Evolutionary conservation across 129 eudicot genomes (phyloP), one percentile per base, ranked within the genome.

Genomic region (Flaveria trinervia): DNA sequence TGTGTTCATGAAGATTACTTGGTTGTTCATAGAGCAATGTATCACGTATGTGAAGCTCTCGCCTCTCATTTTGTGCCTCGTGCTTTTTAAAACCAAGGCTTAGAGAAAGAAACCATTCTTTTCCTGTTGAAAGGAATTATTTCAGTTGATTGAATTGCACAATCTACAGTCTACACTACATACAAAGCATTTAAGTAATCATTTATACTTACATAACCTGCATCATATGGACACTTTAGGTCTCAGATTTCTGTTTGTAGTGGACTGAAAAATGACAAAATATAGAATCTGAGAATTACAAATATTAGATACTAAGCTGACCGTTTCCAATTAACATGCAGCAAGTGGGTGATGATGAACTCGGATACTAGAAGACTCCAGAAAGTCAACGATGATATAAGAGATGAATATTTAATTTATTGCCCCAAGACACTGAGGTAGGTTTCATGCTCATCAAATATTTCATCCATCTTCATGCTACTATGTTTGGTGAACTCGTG

Each of bases 341-440:
- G 98, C 83, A 93, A 90, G 81, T 93, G 98, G 98, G 88, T 93
- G 87, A 93, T 93, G 97, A 93, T 93, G 98, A 93, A 93, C 84
- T 81, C 86, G 70, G 97, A 88, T 68, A 93, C 98, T 30, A 87
- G 98, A 79, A 89, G 92, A 20, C 93, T 93, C 16, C 96, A 93
- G 83, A 90, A 92, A 84, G 97, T 93, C 72, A 79, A 77, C 36
- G 90, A 89, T 83, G 92, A 88, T 7, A 88, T 90, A 17, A 87
- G 87, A 71, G 91, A 89, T 25, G 98, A 93, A 80, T 83, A 82
- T 83, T 23, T 86, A 45, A 73, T 87, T n/a, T 81, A 54, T 82
- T 90, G 92, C 69, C 98, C 98, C 48, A 90, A 82, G 79, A 77
- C 84, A 71, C 96, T 73, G 10, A 85, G 97, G 98, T 90, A 60